phyloP scores from a whole-genome alignment of 2,329 filamentous ascomycete genomes.

The Alternaria incomplexa region DNA sequence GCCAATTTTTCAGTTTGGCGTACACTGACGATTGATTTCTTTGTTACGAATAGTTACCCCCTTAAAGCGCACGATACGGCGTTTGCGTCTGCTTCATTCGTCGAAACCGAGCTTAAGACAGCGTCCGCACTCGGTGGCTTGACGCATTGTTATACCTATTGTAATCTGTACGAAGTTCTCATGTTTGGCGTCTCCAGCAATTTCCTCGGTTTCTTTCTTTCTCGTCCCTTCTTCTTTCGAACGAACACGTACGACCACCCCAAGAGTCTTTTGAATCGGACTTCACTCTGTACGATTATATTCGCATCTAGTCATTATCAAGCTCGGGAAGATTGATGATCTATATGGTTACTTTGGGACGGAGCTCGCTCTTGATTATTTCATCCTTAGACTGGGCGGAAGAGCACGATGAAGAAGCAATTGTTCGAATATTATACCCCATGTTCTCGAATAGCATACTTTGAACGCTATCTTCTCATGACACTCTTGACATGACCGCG shows the following conservation, averaged over 20 bases:
- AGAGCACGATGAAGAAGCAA: background rate
- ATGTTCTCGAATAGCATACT: conserved; percentile 1
- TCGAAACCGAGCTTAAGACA: conserved; percentile 33
- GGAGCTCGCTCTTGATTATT: background rate
- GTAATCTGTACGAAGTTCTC: conserved; percentile 15
- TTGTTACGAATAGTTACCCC: conserved; percentile 37
- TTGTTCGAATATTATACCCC: conserved; percentile 11
- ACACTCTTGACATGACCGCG: background rate
- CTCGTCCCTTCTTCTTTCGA: background rate
- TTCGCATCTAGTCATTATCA: background rate
- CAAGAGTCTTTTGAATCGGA: conserved; percentile 1
- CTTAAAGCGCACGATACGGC: conserved; percentile 43
- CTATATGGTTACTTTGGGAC: conserved; percentile 3
- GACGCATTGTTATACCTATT: conserved; percentile 32
- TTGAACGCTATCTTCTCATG: background rate
- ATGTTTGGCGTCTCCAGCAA: conserved; percentile 10
- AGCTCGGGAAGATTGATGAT: conserved; percentile 8
- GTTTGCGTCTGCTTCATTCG: conserved; percentile 45
- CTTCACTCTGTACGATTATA: conserved; percentile 2
- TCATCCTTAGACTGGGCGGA: background rate
- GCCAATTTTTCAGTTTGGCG: conserved; percentile 16
- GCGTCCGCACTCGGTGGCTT: conserved; percentile 39
- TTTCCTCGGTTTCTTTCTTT: background rate
- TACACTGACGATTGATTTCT: conserved; percentile 36
- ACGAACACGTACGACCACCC: conserved; percentile 6